Percentiles rank a stretch among this genome's conserved stretches.
phyloP scores from a whole-genome alignment of 2,329 filamentous ascomycete species.

The Hymenotorrendiella dingleyae region DNA sequence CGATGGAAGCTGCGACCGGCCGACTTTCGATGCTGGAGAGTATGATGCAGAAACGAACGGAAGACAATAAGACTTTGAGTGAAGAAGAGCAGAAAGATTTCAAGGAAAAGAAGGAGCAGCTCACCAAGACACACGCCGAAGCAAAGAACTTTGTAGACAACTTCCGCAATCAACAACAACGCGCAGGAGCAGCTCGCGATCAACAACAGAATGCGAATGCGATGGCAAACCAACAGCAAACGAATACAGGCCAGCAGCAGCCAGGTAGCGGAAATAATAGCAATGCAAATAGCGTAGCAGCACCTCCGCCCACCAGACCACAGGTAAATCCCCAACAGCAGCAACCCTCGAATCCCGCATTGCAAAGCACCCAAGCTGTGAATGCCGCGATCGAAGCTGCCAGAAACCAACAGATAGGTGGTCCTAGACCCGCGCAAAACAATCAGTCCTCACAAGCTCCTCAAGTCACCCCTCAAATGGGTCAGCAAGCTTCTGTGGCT shows the following conservation, averaged over 20 bases:
- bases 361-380: slow-evolving; percentile 29
- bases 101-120: slow-evolving; percentile 38
- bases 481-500: slow-evolving; percentile 12
- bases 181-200: slow-evolving; percentile 15
- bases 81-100: slow-evolving; percentile 43
- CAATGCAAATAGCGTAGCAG: slow-evolving; percentile 8
- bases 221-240: slow-evolving; percentile 21
- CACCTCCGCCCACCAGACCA: slow-evolving; percentile 22
- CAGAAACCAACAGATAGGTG: slow-evolving; percentile 29
- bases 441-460: slow-evolving; percentile 15
- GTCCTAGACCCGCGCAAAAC: slow-evolving; percentile 23
- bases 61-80: slow-evolving; percentile 39
- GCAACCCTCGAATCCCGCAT: slow-evolving; percentile 23
- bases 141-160: slow-evolving; percentile 43
- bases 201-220: slow-evolving; percentile 24
- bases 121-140: slow-evolving; percentile 41
- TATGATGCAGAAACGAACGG: slow-evolving; percentile 36
- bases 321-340: slow-evolving; percentile 26
- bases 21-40: slow-evolving; percentile 39
- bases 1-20: slow-evolving; percentile 43
- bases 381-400: slow-evolving; percentile 32
- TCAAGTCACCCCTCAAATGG: slow-evolving; percentile 17
- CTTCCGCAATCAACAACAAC: slow-evolving; percentile 36
- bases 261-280: slow-evolving; percentile 6
- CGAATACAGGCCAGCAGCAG: slow-evolving; percentile 24